phyloP scores from a whole-genome alignment of 164 flowering plant species.

The Hamamelis virginiana region DNA sequence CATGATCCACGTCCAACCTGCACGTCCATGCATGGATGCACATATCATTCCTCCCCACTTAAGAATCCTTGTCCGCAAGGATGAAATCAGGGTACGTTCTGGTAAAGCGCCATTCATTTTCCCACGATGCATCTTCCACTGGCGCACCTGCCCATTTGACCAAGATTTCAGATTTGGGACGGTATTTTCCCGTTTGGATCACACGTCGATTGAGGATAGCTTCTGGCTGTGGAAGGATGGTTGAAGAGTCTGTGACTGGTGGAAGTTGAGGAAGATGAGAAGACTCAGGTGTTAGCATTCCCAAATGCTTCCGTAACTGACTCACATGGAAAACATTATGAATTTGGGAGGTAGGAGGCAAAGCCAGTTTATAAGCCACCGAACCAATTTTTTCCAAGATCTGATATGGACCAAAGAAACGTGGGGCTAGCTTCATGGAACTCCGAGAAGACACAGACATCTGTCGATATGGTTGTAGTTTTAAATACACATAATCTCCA shows the following conservation, averaged over 20 bases:
- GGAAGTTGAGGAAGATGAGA: slow-evolving; percentile 7
- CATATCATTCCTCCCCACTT: too few species aligned
- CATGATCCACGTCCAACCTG: too few species aligned
- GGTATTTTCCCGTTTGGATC: background rate
- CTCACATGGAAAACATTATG: slow-evolving; percentile 18
- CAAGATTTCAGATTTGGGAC: background rate
- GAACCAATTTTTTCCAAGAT: slow-evolving; percentile 7
- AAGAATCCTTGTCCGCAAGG: too few species aligned
- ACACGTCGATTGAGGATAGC: background rate
- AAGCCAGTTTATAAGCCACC: slow-evolving; percentile 7
- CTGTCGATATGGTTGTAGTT: background rate
- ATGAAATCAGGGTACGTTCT: too few species aligned
- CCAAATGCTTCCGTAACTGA: slow-evolving; percentile 5
- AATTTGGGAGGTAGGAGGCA: slow-evolving; percentile 8
- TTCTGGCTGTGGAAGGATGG: slow-evolving; percentile 10
- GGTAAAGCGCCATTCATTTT: too few species aligned
- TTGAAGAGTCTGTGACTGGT: slow-evolving; percentile 1
- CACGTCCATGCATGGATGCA: too few species aligned
- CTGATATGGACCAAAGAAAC: slow-evolving; percentile 1
- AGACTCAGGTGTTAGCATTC: slow-evolving; percentile 1
- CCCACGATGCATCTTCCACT: too few species aligned
- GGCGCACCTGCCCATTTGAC: too few species aligned
- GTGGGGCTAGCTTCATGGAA: background rate
- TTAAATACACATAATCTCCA: background rate
- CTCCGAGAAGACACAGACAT: background rate